Base-by-base conservation (phyloP, 2,329 filamentous ascomycete genomes). In the Domatiomyces globalis region DNA sequence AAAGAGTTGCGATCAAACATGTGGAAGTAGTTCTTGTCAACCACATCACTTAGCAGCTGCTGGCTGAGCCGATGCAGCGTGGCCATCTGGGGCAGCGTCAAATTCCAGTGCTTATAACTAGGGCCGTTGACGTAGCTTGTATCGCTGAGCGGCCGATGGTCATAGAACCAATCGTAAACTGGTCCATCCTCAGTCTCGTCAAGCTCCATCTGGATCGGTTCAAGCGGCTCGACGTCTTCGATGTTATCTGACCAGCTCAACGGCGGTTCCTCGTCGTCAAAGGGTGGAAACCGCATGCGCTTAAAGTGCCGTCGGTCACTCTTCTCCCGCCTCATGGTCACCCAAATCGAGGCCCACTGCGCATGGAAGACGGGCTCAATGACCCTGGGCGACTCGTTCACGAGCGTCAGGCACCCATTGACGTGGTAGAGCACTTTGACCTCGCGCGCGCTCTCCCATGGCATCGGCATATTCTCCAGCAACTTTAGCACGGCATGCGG, bases 311-410 rank as follows among this genome's bases (percentile, higher is more conserved):
- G 76, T 68, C 92, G 76, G 63, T 98, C 92, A 64, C 88, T 92
- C 76, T 98, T 98, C 67, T 98, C 92, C 62, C 94, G 85, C 62
- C 92, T 82, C 92, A 98, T 98, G 45, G 85, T 87, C 22, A 94
- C 83, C 92, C 92, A 98, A 92, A 98, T 98, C 50, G 90, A 94
- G 10, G 92, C 92, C 92, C 92, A 98, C 67, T 98, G 92, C 52
- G 92, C 92, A 66, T 95, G 89, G 69, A 94, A 98, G 3, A 98
- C 86, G 0, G 92, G 92, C 66, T 96, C 92, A 63, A 98, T 96
- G 51, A 98, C 94, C 62, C 94, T 80, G 12, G 94, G 92, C 5
- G 84, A 87, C 72, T 98, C 92, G 67, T 98, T 98, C 63, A 98
- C 94, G 51, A 98, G 72, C 1, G 92, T 98, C 69, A 98, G 70